A percentile compares a stretch with the other conserved stretches of the same genome.
These are phyloP conservation scores for Casuarina glauca DNA, from an alignment of 306 rosid genomes.

Conservation along the genomic window DNA sequence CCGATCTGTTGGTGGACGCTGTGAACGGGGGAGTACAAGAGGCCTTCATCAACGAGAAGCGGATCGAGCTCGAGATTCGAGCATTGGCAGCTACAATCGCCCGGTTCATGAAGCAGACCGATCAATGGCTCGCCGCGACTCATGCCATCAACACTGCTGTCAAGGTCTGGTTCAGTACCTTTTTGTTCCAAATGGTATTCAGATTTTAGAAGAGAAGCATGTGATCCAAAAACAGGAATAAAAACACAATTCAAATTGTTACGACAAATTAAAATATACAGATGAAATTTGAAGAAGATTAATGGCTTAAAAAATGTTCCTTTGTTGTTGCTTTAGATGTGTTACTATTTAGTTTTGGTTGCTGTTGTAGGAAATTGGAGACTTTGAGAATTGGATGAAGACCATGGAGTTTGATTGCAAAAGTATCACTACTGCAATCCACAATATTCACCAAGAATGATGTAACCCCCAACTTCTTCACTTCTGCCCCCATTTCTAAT, in stretches of 20 bases:
- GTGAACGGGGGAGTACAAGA: constrained; percentile 83
- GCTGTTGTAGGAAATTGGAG: constrained; percentile 59
- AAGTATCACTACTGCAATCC: constrained; percentile 60
- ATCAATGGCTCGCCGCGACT: constrained; percentile 84
- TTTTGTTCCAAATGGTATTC: too few relatives aligned
- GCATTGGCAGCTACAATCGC: constrained; percentile 55
- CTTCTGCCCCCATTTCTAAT: constrained; percentile 21
- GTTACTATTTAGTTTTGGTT: not conserved
- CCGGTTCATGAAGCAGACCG: constrained; percentile 74
- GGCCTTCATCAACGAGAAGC: constrained; percentile 68
- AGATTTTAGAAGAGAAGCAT: too few relatives aligned
- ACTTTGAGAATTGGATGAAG: constrained; percentile 74
- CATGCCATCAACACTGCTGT: constrained; percentile 73
- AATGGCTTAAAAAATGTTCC: not conserved
- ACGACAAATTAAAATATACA: not conserved
- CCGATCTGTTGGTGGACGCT: constrained; percentile 76
- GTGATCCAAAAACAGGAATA: too few relatives aligned
- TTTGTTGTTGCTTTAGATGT: not conserved
- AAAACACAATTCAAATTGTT: too few relatives aligned
- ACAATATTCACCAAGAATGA: constrained; percentile 59
- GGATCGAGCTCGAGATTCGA: constrained; percentile 81
- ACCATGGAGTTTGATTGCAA: constrained; percentile 61
- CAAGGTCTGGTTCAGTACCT: constrained; percentile 43
- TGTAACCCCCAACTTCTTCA: constrained; percentile 21
- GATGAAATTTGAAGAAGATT: not conserved